Base-by-base conservation (phyloP, 257 asterid species). In the Oldenlandia corymbosa region DNA sequence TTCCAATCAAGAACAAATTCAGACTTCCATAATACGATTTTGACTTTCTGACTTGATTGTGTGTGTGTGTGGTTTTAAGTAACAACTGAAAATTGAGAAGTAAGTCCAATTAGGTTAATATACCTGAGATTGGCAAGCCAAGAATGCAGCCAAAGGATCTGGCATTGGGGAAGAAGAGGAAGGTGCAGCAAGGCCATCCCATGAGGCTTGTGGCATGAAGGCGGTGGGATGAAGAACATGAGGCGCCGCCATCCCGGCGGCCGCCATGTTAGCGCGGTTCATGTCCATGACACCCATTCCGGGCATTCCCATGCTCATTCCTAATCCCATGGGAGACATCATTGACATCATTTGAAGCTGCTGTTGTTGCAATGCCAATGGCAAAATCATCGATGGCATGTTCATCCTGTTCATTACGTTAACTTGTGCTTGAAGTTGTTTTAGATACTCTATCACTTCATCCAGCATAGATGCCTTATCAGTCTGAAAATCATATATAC, bases 381-480 rank as follows among this genome's bases (percentile, higher is more conserved):
- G 85, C 47, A 83, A 26, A 88, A 85, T 79, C 84, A 83, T 82
- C 56, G 80, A 49, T 60, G 90, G 73, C 87, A 86, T 80, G 85
- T 74, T 87, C 88, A 90, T 78, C 61, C 94, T 80, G 23, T 79
- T 81, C 85, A 84, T 83, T 84, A 86, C 71, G 0, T 79, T 76
- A 5, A 91, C 80, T 73, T 91, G 94, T 21, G 87, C 85, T 83
- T 87, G 94, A 0, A 91, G 58, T 43, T 88, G 94, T 42, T 86
- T 91, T 41, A 90, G 50, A 72, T 90, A 78, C 28, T 87, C 90
- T 56, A 90, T 87, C 23, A 81, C 97, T 78, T 90, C 97, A 70
- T 83, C 91, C 27, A 90, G 70, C 91, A 90, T 85, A 12, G 97
- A 90, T 16, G 97, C 95, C 75, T 90, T 87, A 60, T 90, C 95